Evolutionary conservation across 2,329 filamentous ascomycete species (phyloP).

Genomic region (Pseudogymnoascus sp.): DNA sequence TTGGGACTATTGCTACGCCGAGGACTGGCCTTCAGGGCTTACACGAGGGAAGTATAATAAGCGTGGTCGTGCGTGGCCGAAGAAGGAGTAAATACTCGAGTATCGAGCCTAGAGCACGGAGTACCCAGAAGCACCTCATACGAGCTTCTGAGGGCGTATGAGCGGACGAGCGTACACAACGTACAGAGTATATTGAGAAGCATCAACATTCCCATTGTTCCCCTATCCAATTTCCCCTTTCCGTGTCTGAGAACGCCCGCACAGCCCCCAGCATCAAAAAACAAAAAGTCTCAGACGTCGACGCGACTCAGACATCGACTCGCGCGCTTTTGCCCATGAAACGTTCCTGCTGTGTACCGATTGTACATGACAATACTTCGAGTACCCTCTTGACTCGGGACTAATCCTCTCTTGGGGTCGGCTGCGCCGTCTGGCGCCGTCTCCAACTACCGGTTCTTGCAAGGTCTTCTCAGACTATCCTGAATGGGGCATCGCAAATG

Average conservation of each 20-base stretch:
- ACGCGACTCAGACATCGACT: constrained; percentile 3
- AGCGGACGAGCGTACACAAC: neutral
- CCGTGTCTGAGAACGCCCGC: neutral
- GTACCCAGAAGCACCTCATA: neutral
- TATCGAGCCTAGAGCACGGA: neutral
- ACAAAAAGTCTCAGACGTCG: neutral
- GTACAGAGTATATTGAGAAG: neutral
- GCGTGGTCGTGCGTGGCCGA: neutral
- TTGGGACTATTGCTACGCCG: constrained; percentile 1
- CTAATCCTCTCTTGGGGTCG: neutral
- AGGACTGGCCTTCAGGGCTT: constrained; percentile 3
- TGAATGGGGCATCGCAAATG: constrained; percentile 4
- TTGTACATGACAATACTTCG: neutral
- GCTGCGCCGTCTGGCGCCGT: neutral
- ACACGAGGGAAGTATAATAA: neutral
- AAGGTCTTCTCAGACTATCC: constrained; percentile 1
- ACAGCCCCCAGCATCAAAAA: neutral
- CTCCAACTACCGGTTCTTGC: constrained; percentile 7
- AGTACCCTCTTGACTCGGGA: neutral
- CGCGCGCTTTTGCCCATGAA: neutral
- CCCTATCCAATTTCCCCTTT: constrained; percentile 7
- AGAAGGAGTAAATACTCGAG: neutral
- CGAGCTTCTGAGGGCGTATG: neutral
- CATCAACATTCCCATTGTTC: constrained; percentile 4
- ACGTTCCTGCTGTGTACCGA: constrained; percentile 1